Evolutionary conservation across 163 green algal species (phyloP).

Genomic region (Chloromonas sp.): DNA sequence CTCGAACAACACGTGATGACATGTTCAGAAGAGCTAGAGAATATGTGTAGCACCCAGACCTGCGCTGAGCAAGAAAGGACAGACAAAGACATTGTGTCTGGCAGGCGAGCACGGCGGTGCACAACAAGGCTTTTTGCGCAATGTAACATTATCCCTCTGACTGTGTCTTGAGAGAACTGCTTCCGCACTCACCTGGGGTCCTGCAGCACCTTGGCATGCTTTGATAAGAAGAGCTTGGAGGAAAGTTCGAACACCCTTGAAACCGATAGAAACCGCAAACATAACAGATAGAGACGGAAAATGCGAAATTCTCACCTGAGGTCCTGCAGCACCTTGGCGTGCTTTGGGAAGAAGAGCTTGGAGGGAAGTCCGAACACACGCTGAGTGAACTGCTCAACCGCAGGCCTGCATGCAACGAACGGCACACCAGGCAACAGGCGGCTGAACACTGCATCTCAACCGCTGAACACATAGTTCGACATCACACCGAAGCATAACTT

Average conservation of each 20-base stretch:
- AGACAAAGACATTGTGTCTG: too few relatives aligned
- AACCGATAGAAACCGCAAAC: neutral
- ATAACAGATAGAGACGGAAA: neutral
- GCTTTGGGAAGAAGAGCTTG: conserved; percentile 43
- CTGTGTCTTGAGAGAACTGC: too few relatives aligned
- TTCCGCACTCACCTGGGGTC: neutral
- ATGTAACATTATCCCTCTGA: too few relatives aligned
- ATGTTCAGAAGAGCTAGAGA: neutral
- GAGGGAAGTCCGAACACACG: conserved; percentile 51
- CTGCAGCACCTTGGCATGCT: neutral
- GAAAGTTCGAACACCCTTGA: neutral
- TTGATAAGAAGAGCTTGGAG: neutral
- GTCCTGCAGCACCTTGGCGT: conserved; percentile 35
- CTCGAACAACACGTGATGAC: neutral
- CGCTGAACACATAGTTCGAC: neutral
- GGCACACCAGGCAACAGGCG: neutral
- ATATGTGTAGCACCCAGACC: neutral
- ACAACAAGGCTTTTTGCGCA: too few relatives aligned
- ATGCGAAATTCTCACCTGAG: conserved; percentile 12
- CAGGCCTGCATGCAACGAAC: conserved; percentile 32
- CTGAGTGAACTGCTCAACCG: conserved; percentile 63
- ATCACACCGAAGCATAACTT: too few relatives aligned
- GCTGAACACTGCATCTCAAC: neutral
- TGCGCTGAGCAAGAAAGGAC: neutral
- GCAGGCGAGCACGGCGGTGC: too few relatives aligned